Evolutionary conservation across 495 filamentous ascomycete genomes (phyloP).

Genomic region (Trichoderma reesei): DNA sequence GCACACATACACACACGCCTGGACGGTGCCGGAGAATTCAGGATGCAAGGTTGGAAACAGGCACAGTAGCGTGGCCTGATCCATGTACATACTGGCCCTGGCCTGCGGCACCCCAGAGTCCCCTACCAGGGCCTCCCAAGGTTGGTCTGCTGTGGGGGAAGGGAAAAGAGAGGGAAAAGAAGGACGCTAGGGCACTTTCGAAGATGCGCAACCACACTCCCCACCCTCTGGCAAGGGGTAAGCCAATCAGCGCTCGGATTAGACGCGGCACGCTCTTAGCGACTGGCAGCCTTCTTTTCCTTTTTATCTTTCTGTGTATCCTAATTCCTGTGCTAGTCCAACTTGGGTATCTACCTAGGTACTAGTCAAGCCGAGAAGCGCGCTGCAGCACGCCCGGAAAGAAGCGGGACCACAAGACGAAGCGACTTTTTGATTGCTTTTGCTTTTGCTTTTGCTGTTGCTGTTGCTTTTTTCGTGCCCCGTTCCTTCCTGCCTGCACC

Average conservation of each 20-base stretch:
- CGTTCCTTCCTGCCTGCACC: neutral
- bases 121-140: neutral
- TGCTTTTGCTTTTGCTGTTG: too few relatives aligned
- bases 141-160: neutral
- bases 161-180: neutral
- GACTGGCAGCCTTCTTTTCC: neutral
- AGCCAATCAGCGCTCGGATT: neutral
- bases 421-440: neutral
- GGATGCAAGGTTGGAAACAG: constrained; percentile 6
- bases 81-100: constrained; percentile 4
- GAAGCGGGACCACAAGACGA: neutral
- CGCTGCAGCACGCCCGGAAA: neutral
- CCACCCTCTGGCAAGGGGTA: neutral
- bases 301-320: too few relatives aligned
- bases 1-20: neutral
- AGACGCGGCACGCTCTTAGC: constrained; percentile 5
- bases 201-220: neutral
- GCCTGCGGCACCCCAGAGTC: constrained; percentile 7
- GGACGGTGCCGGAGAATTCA: constrained; percentile 6
- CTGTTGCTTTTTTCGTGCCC: too few relatives aligned
- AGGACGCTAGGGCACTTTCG: neutral
- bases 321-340: too few relatives aligned
- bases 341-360: too few relatives aligned
- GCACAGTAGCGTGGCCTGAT: constrained; percentile 8
- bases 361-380: constrained; percentile 2